Evolutionary conservation across 495 filamentous ascomycete species (phyloP), one percentile per base, ranked within the genome.

Genomic region (Aspergillus saccharolyticus): DNA sequence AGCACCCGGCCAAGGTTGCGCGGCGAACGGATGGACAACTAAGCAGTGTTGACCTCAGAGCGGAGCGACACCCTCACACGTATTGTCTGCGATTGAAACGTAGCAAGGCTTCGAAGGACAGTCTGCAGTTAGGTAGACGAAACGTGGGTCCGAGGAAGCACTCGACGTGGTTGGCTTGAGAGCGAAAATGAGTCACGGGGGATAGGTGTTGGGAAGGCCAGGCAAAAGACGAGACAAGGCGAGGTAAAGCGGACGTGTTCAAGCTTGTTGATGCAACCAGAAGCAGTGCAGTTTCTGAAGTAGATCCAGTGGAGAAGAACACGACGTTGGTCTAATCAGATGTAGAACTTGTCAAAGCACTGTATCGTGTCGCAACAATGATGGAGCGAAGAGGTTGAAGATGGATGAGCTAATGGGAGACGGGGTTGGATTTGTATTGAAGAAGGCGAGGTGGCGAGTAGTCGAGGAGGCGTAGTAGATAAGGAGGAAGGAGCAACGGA

Each of bases 1-100:
- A 74, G 76, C 64, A 72, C 64, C 72, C 68, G 67, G 69, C 64
- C 68, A 58, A 55, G 63, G 63, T 65, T 58, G 66, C 67, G 58
- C 56, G 55, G 58, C 42, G 60, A 43, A 55, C 62, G 56, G 47
- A 54, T 57, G 47, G 56, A 65, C 58, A 66, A 54, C 56, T 46
- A 62, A 62, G 62, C 53, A 56, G 45, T 22, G 47, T 63, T 52
- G 54, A 58, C 39, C 54, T 55, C 48, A 52, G 53, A 42, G 43
- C 53, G 42, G 57, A 55, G 44, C 53, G 52, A 42, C 7, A 44
- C 52, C 48, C 55, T 61, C 56, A 59, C 61, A 64, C 56, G 54
- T 60, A 49, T 49, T 61, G 10, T 56, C 43, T 42, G 54, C 42
- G 17, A 59, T 52, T 55, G 61, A 59, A 57, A 63, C 59, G 61